Evolutionary conservation across 208 protist species (phyloP).

Genomic region (Crithidia mellificae): DNA sequence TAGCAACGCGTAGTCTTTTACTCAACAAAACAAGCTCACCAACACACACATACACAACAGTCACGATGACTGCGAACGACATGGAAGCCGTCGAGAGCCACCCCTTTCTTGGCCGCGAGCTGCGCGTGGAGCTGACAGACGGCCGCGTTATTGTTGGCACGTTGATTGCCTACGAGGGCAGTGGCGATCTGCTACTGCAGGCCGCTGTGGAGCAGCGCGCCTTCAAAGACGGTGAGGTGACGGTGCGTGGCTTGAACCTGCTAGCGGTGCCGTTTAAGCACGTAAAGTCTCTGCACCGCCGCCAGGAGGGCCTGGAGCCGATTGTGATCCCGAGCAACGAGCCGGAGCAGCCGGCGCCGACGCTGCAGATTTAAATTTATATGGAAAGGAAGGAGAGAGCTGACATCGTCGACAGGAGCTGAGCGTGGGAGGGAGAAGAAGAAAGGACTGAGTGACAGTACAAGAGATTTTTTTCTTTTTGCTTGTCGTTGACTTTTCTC

Average conservation of each 20-base stretch:
- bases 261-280: constrained; percentile 77
- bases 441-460: no score
- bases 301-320: constrained; percentile 38
- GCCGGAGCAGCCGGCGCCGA: constrained; percentile 14
- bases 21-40: background rate
- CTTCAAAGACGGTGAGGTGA: constrained; percentile 70
- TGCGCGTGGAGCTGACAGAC: constrained; percentile 81
- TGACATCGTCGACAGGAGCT: no score
- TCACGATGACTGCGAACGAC: constrained; percentile 4
- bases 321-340: constrained; percentile 29
- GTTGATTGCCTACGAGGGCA: constrained; percentile 74
- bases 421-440: no score
- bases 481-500: no score
- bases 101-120: constrained; percentile 71
- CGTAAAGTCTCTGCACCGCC: constrained; percentile 67
- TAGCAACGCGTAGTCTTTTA: background rate
- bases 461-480: no score
- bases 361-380: constrained; percentile 11
- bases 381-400: no score
- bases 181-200: constrained; percentile 73
- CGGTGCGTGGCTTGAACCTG: constrained; percentile 43
- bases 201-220: constrained; percentile 64
- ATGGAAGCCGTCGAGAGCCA: constrained; percentile 7
- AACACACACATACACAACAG: background rate
- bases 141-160: constrained; percentile 69